Conservation (phyloP, 108 stramenopile species). For the Parmales sp. region DNA sequence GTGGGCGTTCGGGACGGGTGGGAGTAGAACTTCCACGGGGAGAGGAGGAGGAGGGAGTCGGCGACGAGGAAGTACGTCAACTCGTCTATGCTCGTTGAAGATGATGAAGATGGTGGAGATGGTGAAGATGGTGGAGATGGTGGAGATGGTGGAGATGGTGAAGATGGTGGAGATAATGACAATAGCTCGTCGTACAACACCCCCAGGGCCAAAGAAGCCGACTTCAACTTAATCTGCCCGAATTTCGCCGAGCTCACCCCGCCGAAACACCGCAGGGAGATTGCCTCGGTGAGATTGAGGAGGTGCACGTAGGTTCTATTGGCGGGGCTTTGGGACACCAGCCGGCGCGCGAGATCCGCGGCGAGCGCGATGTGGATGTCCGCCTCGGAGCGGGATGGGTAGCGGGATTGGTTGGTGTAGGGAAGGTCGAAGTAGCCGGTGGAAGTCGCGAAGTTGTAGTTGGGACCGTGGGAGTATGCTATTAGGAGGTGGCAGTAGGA, state of each 20-base stretch:
- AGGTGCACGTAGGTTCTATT: too few species aligned
- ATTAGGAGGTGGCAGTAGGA: background rate
- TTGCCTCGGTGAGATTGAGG: too few species aligned
- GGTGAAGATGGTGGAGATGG: background rate
- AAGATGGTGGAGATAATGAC: too few species aligned
- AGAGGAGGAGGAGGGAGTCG: conserved; percentile 62
- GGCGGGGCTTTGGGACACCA: too few species aligned
- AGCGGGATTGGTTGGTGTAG: background rate
- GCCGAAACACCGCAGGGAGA: too few species aligned
- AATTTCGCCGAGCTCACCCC: too few species aligned
- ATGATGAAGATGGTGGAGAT: background rate
- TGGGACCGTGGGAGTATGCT: background rate
- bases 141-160: background rate
- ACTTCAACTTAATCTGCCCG: too few species aligned
- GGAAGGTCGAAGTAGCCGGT: background rate
- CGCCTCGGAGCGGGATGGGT: background rate
- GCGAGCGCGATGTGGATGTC: background rate
- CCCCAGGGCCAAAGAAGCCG: too few species aligned
- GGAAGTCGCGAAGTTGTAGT: background rate
- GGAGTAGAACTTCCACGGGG: conserved; percentile 76
- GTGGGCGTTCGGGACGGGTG: conserved; percentile 62
- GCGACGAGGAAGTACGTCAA: conserved; percentile 67
- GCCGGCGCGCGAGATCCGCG: background rate
- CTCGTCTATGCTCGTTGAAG: conserved; percentile 34
- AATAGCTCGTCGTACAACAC: too few species aligned